A percentile compares a stretch with the other conserved stretches of the same genome.
Evolutionary conservation across 2,329 filamentous ascomycete genomes (phyloP).

Genomic region (Hypoxylon sp.): DNA sequence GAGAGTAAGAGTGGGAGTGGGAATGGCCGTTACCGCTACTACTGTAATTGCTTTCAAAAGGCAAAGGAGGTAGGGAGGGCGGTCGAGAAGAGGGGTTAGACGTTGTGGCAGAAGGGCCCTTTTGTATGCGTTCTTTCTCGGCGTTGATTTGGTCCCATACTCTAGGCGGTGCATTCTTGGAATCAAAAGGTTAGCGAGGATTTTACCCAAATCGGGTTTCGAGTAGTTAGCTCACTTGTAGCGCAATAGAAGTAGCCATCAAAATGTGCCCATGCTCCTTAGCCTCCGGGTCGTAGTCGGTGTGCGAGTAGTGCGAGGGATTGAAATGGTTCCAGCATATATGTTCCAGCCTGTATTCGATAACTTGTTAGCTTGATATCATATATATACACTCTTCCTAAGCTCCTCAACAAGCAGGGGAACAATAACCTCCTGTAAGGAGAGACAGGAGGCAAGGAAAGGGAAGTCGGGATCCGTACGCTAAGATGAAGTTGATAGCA

Average conservation of each 20-base stretch:
- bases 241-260: conserved; percentile 51
- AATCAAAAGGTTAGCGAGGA: neutral
- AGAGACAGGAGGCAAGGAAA: neutral
- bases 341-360: conserved; percentile 63
- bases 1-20: conserved; percentile 1
- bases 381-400: neutral
- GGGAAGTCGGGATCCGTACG: conserved; percentile 56
- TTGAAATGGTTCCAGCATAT: conserved; percentile 67
- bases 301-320: conserved; percentile 58
- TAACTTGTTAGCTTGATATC: conserved; percentile 19
- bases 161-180: conserved; percentile 35
- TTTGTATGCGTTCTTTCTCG: conserved; percentile 21
- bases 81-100: neutral
- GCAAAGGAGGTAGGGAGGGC: neutral
- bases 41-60: neutral
- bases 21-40: neutral
- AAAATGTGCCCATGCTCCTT: conserved; percentile 51
- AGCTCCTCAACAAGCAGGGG: neutral
- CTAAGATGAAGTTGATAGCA: conserved; percentile 68
- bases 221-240: conserved; percentile 35
- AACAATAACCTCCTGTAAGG: neutral
- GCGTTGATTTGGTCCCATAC: conserved; percentile 40
- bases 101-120: neutral
- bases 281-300: conserved; percentile 50
- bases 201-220: neutral